Evolutionary conservation across 805 yeast genomes (phyloP).

Genomic region (Saturnispora mendoncae): DNA sequence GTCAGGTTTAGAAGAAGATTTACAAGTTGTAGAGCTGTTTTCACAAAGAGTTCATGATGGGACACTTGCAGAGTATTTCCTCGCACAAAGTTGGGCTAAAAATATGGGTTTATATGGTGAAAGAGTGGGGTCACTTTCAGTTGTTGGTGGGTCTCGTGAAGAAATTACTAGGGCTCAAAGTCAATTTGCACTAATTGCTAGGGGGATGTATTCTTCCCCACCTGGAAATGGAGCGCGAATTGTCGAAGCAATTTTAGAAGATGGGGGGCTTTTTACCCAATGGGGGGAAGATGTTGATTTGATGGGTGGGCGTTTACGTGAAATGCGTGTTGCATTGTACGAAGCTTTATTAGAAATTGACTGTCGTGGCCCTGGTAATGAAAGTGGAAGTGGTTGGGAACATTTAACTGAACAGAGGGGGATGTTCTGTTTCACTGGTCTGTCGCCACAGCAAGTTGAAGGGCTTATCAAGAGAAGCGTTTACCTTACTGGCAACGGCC

Average conservation of each 20-base stretch:
- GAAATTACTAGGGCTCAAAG: conserved; percentile 45
- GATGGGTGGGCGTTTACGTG: conserved; percentile 72
- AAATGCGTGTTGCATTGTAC: conserved; percentile 59
- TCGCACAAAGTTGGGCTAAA: conserved; percentile 90
- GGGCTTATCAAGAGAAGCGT: conserved; percentile 59
- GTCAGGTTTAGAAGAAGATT: conserved; percentile 73
- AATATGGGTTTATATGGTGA: conserved; percentile 95
- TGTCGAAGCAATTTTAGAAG: conserved; percentile 66
- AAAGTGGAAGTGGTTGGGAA: conserved; percentile 72
- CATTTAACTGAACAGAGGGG: conserved; percentile 87
- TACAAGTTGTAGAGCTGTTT: conserved; percentile 38
- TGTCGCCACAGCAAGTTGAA: conserved; percentile 60
- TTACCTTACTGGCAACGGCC: conserved; percentile 83
- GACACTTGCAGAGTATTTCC: conserved; percentile 42
- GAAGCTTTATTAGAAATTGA: conserved; percentile 37
- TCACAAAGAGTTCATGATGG: conserved; percentile 37
- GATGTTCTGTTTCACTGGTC: conserved; percentile 92
- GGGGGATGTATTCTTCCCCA: conserved; percentile 88
- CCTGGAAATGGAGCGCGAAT: conserved; percentile 91
- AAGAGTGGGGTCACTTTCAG: conserved; percentile 77
- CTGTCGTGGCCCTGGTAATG: conserved; percentile 25
- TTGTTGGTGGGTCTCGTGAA: conserved; percentile 48
- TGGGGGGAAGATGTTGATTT: conserved; percentile 77
- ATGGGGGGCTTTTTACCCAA: conserved; percentile 48
- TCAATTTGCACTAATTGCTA: conserved; percentile 68